A percentile compares a stretch with the other conserved stretches of the same genome.
These are phyloP conservation scores for Groenewaldozyma auringiensis DNA, from an alignment of 1,139 yeast species.

Conservation along the genomic window DNA sequence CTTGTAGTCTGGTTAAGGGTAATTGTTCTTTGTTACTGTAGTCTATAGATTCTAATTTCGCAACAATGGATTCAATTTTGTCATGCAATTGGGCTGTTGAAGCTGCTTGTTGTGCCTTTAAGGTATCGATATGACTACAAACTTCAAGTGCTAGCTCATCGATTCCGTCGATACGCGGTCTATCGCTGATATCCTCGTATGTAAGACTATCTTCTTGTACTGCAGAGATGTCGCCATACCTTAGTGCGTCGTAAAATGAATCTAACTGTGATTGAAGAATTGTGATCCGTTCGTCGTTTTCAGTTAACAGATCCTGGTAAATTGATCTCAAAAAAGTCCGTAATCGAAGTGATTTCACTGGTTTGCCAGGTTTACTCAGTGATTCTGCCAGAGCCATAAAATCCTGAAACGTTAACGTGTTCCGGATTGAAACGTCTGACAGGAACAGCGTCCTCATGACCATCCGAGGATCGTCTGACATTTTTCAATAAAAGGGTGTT, in stretches of 20 bases:
- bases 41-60: neutral
- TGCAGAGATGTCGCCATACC: neutral
- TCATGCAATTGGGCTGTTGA: neutral
- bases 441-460: neutral
- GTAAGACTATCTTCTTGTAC: neutral
- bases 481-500: too few relatives aligned
- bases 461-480: neutral
- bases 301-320: constrained; percentile 13
- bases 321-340: constrained; percentile 3
- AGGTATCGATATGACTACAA: neutral
- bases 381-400: neutral
- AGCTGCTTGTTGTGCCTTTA: neutral
- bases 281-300: constrained; percentile 13
- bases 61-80: neutral
- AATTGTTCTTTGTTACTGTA: neutral
- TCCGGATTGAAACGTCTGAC: neutral
- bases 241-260: constrained; percentile 9
- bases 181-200: neutral
- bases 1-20: neutral
- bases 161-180: neutral
- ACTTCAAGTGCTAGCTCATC: neutral
- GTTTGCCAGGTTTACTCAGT: neutral
- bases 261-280: constrained; percentile 11
- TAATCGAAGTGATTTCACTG: neutral
- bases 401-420: neutral